Percentiles rank a stretch among this genome's conserved stretches.
Conservation (phyloP, 352 stramenopile species). For the Globisporangium recalcitrans region DNA sequence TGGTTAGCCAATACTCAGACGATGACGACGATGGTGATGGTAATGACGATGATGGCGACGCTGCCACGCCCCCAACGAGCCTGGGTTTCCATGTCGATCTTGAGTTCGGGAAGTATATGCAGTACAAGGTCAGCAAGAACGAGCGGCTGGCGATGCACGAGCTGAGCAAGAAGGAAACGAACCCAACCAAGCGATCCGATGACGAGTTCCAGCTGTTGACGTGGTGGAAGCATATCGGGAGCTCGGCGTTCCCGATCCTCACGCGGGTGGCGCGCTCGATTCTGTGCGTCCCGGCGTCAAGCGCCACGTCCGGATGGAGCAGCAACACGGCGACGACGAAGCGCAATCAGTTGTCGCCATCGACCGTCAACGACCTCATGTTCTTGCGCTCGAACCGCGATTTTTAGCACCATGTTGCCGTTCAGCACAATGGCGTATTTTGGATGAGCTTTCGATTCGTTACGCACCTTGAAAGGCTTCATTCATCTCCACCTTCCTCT, state of each 20-base stretch:
- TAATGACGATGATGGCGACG: background rate
- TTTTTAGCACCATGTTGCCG: background rate
- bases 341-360: background rate
- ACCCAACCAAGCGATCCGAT: constrained; percentile 5
- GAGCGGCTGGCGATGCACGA: constrained; percentile 17
- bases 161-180: constrained; percentile 16
- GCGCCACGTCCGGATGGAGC: background rate
- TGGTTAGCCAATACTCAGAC: constrained; percentile 2
- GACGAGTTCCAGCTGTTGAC: background rate
- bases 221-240: constrained; percentile 6
- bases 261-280: background rate
- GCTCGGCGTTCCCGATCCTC: background rate
- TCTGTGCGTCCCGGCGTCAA: constrained; percentile 4
- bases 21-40: background rate
- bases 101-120: background rate
- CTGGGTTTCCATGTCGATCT: background rate
- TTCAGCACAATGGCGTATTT: background rate
- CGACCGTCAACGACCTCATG: constrained; percentile 5
- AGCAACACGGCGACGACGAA: background rate
- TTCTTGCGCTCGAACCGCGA: background rate
- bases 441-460: background rate
- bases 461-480: background rate
- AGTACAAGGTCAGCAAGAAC: constrained; percentile 13
- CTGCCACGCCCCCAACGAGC: background rate
- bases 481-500: background rate